A percentile compares a stretch with the other conserved stretches of the same genome.
phyloP scores from a whole-genome alignment of 352 stramenopile genomes.

The Pythium dissimile region DNA sequence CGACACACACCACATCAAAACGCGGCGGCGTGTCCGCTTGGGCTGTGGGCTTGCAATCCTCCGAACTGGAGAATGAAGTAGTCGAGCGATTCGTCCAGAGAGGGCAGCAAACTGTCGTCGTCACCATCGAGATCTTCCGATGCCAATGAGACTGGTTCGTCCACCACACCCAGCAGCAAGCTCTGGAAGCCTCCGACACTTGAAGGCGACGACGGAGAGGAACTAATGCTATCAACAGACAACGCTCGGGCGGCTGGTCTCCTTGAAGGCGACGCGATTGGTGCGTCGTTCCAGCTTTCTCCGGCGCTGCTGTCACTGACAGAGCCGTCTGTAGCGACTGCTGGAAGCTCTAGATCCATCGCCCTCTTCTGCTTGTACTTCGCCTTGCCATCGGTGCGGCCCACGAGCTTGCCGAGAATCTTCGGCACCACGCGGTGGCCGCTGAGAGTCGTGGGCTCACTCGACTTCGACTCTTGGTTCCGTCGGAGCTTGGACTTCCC shows the following conservation, averaged over 20 bases:
- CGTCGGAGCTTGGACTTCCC: slow-evolving; percentile 63
- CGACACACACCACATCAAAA: no score
- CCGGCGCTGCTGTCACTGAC: no score
- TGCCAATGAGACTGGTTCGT: not conserved
- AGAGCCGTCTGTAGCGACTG: not conserved
- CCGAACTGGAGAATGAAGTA: slow-evolving; percentile 36
- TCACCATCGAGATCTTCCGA: not conserved
- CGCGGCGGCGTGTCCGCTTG: no score
- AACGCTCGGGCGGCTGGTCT: no score
- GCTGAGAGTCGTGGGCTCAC: not conserved
- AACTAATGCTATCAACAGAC: no score
- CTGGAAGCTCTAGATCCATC: not conserved
- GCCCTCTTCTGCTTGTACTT: not conserved
- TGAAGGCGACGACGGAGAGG: not conserved
- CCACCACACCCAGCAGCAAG: not conserved
- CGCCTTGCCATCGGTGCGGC: not conserved
- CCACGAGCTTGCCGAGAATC: slow-evolving; percentile 8
- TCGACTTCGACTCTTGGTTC: not conserved
- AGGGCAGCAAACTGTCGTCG: slow-evolving; percentile 24
- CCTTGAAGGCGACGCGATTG: no score
- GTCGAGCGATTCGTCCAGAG: slow-evolving; percentile 60
- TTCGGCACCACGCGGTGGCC: slow-evolving; percentile 5
- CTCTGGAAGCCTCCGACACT: not conserved
- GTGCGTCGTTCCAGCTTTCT: no score
- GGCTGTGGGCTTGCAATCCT: not conserved